Base-by-base conservation (phyloP, 23 red algal genomes). In the Gracilaria domingensis region DNA sequence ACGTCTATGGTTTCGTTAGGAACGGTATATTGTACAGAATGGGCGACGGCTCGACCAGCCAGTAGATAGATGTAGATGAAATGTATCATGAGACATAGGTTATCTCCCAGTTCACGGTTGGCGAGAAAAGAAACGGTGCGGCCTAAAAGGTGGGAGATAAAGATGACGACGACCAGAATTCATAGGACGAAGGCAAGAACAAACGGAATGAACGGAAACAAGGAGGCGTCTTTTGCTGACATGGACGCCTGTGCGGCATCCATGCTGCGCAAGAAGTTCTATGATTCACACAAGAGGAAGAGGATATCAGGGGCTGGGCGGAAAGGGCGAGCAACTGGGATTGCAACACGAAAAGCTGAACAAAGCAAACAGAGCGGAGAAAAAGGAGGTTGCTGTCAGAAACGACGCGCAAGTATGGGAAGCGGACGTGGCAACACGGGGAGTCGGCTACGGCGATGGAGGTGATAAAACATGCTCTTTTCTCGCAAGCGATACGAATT, bases 41-140 rank as follows among this genome's bases (percentile, higher is more conserved):
- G 87, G 0, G 87, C 87, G 1, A 90, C 87, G 56, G 57, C 74
- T 38, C 87, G 73, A 21, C 87, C 87, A 14, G 87, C 87, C 13
- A 90, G 76, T 13, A 75, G 87, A 45, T 90, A 90, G 5, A 90
- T 81, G 74, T 90, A 74, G 34, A 90, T 79, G 51, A 55, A 38
- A 12, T 70, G 75, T 39, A 90, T 80, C 9, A 42, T 8, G 59
- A 90, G 25, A 36, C 42, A 75, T 17, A 90, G 61, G 18, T 72
- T 35, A 47, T 81, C 71, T 32, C 87, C 66, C 4, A 38, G 57
- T 20, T 74, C 72, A n/a, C 87, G 71, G 60, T 90, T 90, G 36
- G 36, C 36, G 35, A 90, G 58, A 40, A 90, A 90, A 0, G 82
- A 55, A 48, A 86, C 40, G 12, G 61, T 25, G 48, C 48, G 84